Evolutionary conservation across 1,139 yeast species (phyloP).

Genomic region (Taphrina wiesneri): DNA sequence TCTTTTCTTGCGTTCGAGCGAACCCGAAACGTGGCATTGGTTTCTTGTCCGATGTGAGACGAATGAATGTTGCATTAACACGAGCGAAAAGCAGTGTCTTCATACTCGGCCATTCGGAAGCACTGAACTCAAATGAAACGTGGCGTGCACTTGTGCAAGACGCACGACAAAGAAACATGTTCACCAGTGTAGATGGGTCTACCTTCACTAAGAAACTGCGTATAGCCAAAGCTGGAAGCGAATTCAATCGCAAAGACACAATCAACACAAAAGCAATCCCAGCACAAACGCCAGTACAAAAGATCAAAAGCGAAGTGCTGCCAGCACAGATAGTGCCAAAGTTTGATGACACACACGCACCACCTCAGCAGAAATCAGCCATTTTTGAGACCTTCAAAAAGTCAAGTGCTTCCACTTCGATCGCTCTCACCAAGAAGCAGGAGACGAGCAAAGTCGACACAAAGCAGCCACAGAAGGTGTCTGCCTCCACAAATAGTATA

Average conservation of each 20-base stretch:
- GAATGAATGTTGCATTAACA: constrained; percentile 95
- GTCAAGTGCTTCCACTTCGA: not conserved
- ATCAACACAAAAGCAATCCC: not conserved
- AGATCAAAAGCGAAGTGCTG: not conserved
- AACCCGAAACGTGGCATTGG: constrained; percentile 61
- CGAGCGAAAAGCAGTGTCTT: constrained; percentile 91
- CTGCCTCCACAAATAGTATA: not conserved
- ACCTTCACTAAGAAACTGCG: constrained; percentile 6
- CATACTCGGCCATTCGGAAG: constrained; percentile 78
- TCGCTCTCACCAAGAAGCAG: not conserved
- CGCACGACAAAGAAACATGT: constrained; percentile 49
- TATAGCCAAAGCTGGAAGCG: not conserved
- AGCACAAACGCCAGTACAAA: not conserved
- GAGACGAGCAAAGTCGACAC: not conserved
- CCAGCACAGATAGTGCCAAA: not conserved
- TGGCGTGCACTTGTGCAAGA: constrained; percentile 67
- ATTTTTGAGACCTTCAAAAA: constrained; percentile 13
- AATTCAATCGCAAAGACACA: not conserved
- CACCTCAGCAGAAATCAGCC: not conserved
- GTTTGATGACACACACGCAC: not conserved
- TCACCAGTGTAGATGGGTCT: constrained; percentile 26
- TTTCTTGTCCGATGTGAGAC: constrained; percentile 80
- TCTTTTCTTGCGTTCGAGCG: constrained; percentile 94
- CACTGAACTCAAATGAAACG: constrained; percentile 56
- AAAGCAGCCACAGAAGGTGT: not conserved